Conservation (phyloP, 2,329 filamentous ascomycete genomes). For the Neonectria ditissima region DNA sequence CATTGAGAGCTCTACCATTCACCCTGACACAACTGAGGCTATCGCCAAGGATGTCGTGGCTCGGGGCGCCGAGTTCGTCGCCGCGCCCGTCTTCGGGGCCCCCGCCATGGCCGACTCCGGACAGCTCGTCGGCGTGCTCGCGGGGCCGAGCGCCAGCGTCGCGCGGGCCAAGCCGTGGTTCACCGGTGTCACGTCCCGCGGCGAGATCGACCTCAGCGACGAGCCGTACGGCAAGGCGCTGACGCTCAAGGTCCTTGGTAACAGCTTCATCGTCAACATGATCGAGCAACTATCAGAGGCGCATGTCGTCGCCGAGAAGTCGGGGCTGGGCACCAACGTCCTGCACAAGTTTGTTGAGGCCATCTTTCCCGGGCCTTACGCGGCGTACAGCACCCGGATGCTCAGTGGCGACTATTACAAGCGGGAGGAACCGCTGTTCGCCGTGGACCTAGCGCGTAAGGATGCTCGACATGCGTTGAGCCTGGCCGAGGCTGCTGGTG, state of each 20-base stretch:
- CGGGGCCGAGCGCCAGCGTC: slow-evolving; percentile 71
- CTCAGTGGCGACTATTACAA: slow-evolving; percentile 79
- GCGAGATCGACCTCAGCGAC: slow-evolving; percentile 76
- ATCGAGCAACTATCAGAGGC: slow-evolving; percentile 83
- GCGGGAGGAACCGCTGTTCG: slow-evolving; percentile 83
- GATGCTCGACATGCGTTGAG: slow-evolving; percentile 80
- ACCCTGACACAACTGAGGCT: slow-evolving; percentile 81
- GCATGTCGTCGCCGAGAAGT: slow-evolving; percentile 83
- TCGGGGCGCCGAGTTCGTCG: slow-evolving; percentile 79
- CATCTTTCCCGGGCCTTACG: slow-evolving; percentile 81
- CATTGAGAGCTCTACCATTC: slow-evolving; percentile 88
- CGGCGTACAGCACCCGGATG: slow-evolving; percentile 82
- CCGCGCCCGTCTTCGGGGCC: slow-evolving; percentile 76
- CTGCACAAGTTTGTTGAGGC: slow-evolving; percentile 78
- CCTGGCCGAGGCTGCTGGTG: slow-evolving; percentile 73
- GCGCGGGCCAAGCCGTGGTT: slow-evolving; percentile 76
- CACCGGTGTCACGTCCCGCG: slow-evolving; percentile 76
- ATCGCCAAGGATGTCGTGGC: slow-evolving; percentile 68
- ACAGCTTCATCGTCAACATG: slow-evolving; percentile 88
- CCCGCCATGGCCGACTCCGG: slow-evolving; percentile 78
- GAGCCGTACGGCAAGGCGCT: slow-evolving; percentile 77
- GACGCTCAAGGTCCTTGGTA: slow-evolving; percentile 84
- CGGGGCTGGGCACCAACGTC: slow-evolving; percentile 76
- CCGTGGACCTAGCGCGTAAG: slow-evolving; percentile 84
- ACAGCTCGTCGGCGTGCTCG: slow-evolving; percentile 78